Base-by-base conservation (phyloP, 495 filamentous ascomycete species). In the Hypoxylon intermedium region DNA sequence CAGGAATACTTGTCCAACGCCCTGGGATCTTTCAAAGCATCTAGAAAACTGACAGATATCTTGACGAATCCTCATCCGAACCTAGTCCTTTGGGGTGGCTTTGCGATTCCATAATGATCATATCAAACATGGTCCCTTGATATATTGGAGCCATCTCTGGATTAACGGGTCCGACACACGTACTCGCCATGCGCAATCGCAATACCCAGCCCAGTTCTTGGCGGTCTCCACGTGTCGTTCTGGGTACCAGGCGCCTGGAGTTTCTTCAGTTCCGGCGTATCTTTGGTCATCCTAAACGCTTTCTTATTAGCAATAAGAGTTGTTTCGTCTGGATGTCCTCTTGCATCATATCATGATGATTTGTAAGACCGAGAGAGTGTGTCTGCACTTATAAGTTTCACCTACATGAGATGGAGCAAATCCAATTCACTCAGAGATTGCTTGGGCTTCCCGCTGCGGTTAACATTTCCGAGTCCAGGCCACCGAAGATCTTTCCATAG, bases 311-410 rank as follows among this genome's bases (percentile, higher is more conserved):
- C 28, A 31, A 23, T 20, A 16, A 50, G 33, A 52, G 21, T 21
- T 43, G 18, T 50, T 58, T 64, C 13, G 44, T 43, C 21, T 11
- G 30, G 19, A 53, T 12, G 41, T 18, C 42, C 38, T 31, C 52
- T 52, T 53, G 16, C 37, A 12, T 51, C 16, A 28, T 40, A 26
- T 26, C 23, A 46, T 52, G 3, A 34, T 53, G 44, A 51, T 65
- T 65, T 59, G 24, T 55, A 40, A 60, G 40, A 13, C 40, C 44
- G 40, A 24, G 16, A 41, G 24, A 7, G 3, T 52, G 43, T 40
- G 62, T 60, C 62, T 60, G 62, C 55, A 36, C 34, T 48, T 65
- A 45, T 57, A 51, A 65, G 5, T 42, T 49, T 20, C 38, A 30
- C 40, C 16, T 52, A 19, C 43, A 54, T 53, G 38, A 1, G 5